Base-by-base conservation (phyloP, 2,329 filamentous ascomycete genomes). In the Neonectria coccinea region DNA sequence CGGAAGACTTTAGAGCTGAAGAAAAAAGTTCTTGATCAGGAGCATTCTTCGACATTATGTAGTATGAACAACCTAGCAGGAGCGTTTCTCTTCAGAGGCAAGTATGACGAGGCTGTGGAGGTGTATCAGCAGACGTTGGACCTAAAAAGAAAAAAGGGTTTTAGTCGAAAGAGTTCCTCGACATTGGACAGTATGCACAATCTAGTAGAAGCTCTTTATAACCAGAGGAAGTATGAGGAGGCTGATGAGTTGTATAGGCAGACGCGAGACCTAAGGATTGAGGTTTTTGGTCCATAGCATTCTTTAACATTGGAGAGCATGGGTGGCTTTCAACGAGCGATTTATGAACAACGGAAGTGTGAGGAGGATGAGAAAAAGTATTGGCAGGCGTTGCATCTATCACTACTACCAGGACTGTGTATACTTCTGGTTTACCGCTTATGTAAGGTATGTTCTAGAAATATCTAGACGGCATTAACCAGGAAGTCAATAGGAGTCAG, bases 81-180 rank as follows among this genome's bases (percentile, higher is more conserved):
- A 5, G 27, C 27, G 22, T 25, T 25, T 25, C 22, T 29, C 27
- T 29, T 29, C 7, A 10, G 27, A 9, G 27, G 27, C 8, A 31
- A 31, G 33, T 41, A 41, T n/a, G 31, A 54, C 2, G 33, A 54
- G 8, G 51, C 51, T 14, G 50, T 54, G 41, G 27, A 61, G 44
- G 59, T 69, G 9, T 29, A 66, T 51, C 45, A 47, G 33, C 59
- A 65, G 29, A 44, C 45, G n/a, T 39, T 74, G 4, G 48, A 68
- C 29, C 18, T 63, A n/a, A 44, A n/a, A 11, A 20, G n/a, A n/a
- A n/a, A 62, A 33, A 67, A 58, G 56, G 47, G 64, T 11, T 27
- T 67, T 5, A 69, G 69, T 6, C 22, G 22, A n/a, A 33, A 11
- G 61, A 70, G 44, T 58, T 72, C 64, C 62, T 59, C 1, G 27